Evolutionary conservation across 768 basidiomycete genomes (phyloP), one percentile per base, ranked within the genome.

Genomic region (Tulasnella sp.): DNA sequence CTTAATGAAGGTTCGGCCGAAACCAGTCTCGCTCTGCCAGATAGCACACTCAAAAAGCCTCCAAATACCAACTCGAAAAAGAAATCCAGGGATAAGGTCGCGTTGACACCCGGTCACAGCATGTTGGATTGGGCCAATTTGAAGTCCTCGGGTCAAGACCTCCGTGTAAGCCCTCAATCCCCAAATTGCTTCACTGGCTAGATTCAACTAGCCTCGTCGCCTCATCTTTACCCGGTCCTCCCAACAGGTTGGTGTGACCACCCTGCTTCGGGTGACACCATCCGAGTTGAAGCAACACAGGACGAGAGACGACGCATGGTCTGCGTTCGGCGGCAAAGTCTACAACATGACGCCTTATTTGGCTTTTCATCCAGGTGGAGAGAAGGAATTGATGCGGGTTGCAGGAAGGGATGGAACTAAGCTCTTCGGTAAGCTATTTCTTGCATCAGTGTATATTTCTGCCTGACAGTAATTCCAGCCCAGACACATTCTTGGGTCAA

Each of bases 401-500:
- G 96, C 94, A 8, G 96, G 96, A 0, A 77, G 92, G 58, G 96
- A 99, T 67, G 96, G 95, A 11, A 92, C 93, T 0, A 86, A 89
- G 68, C 77, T 99, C 10, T 98, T 99, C 67, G 85, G 95, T 95
- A 69, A 66, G 87, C n/a, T 71, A 30, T 26, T 23, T 24, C 63
- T 3, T 48, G 43, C 24, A 5, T 24, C 42, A 34, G 41, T 21
- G 42, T 15, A 45, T 15, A 13, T 41, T 30, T 13, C 34, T 55
- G 5, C 3, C 17, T 54, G 38, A 49, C 51, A 24, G 2, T 3
- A 50, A 9, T 44, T 10, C 49, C 64, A 98, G 95, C 86, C 48
- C 72, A 80, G 23, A 97, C 94, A 0, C 95, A 99, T 70, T 88
- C 85, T 3, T 99, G 95, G 95, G 93, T 99, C 30, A 97, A 91